Evolutionary conservation across 352 stramenopile species (phyloP).

Genomic region (Albugo laibachii): DNA sequence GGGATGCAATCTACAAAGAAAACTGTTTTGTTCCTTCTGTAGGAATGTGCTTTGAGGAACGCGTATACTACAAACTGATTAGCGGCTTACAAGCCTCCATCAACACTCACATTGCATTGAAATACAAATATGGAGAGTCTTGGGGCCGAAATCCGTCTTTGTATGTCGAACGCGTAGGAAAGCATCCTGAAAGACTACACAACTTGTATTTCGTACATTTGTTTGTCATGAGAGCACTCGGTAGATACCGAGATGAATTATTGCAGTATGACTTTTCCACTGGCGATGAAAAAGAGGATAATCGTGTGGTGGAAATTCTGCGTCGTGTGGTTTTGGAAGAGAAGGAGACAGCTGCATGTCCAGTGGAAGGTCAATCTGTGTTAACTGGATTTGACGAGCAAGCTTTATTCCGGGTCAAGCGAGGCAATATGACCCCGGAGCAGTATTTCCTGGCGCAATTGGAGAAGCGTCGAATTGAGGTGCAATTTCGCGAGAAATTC

Average conservation of each 20-base stretch:
- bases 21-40: conserved; percentile 83
- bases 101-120: conserved; percentile 83
- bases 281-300: conserved; percentile 79
- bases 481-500: conserved; percentile 84
- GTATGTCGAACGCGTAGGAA: conserved; percentile 78
- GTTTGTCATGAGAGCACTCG: conserved; percentile 90
- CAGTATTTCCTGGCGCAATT: conserved; percentile 32
- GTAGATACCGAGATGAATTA: conserved; percentile 85
- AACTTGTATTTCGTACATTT: conserved; percentile 98
- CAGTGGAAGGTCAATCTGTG: conserved; percentile 34
- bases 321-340: conserved; percentile 41
- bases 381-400: conserved; percentile 77
- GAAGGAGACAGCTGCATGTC: conserved; percentile 22
- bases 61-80: conserved; percentile 93
- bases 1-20: conserved; percentile 94
- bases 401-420: conserved; percentile 63
- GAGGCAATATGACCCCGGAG: conserved; percentile 25
- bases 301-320: conserved; percentile 46
- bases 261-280: conserved; percentile 89
- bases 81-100: conserved; percentile 93
- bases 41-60: conserved; percentile 83
- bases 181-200: conserved; percentile 87
- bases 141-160: conserved; percentile 60
- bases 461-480: conserved; percentile 36
- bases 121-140: conserved; percentile 50